Evolutionary conservation across 306 rosid species (phyloP).

Genomic region (Castanea mollissima): DNA sequence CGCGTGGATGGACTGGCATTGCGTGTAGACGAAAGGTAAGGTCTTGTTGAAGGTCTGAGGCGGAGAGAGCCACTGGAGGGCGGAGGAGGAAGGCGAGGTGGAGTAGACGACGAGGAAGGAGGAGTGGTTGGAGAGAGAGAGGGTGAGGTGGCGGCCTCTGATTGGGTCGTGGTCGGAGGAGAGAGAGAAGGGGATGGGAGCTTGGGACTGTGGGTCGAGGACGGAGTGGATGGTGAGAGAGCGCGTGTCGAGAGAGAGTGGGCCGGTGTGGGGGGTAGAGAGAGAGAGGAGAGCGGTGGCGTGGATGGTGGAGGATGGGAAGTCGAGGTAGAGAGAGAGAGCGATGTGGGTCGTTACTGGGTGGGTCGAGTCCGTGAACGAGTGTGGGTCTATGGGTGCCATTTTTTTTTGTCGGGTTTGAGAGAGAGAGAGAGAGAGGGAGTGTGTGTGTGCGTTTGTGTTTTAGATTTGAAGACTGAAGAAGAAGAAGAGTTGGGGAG

Average conservation of each 20-base stretch:
- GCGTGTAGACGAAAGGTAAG: constrained; percentile 79
- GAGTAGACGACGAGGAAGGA: constrained; percentile 49
- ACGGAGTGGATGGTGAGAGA: constrained; percentile 57
- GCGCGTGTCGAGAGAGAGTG: constrained; percentile 76
- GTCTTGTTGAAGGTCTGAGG: constrained; percentile 73
- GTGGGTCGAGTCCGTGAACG: constrained; percentile 70
- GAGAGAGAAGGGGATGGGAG: constrained; percentile 50
- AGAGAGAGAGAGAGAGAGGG: not conserved
- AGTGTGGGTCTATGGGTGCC: constrained; percentile 91
- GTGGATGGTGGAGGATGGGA: constrained; percentile 57
- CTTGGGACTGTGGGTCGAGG: constrained; percentile 34
- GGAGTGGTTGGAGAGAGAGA: constrained; percentile 54
- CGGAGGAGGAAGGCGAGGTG: constrained; percentile 75
- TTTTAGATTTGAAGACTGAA: too few species aligned
- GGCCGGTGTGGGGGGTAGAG: constrained; percentile 46
- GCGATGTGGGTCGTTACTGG: constrained; percentile 52
- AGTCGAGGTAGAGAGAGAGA: constrained; percentile 66
- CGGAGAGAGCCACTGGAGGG: constrained; percentile 86
- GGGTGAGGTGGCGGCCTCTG: constrained; percentile 55
- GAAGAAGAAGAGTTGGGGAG: too few species aligned
- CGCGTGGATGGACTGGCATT: constrained; percentile 91
- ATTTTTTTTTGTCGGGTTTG: constrained; percentile 25
- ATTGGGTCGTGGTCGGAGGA: constrained; percentile 44
- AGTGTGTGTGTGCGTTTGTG: too few species aligned
- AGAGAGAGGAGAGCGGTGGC: constrained; percentile 64